Evolutionary conservation across 1,284 basidiomycete genomes (phyloP).

Genomic region (Cryptococcus sp.): DNA sequence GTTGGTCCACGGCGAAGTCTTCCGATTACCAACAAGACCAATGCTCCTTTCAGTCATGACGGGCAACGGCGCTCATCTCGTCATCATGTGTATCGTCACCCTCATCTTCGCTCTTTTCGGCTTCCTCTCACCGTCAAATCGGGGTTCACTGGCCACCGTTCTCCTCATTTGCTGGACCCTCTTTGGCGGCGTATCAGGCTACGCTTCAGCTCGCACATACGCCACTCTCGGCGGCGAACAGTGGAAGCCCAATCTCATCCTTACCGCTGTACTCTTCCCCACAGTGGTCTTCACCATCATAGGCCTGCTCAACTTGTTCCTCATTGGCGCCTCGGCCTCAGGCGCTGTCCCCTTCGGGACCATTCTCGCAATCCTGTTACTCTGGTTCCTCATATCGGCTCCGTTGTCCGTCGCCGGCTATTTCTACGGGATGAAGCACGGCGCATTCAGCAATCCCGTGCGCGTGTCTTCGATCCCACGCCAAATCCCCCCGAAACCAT

Average conservation of each 20-base stretch:
- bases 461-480: constrained; percentile 90
- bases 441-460: constrained; percentile 74
- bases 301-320: constrained; percentile 83
- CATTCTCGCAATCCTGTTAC: constrained; percentile 78
- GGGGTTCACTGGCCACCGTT: constrained; percentile 90
- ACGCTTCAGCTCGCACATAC: constrained; percentile 83
- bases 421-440: constrained; percentile 79
- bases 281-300: constrained; percentile 78
- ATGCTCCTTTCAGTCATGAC: constrained; percentile 81
- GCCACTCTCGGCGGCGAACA: constrained; percentile 78
- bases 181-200: constrained; percentile 90
- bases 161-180: constrained; percentile 96
- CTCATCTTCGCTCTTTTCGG: constrained; percentile 94
- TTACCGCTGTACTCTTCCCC: constrained; percentile 86
- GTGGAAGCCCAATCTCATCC: constrained; percentile 78
- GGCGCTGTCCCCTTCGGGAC: constrained; percentile 96
- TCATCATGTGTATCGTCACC: constrained; percentile 85
- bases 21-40: constrained; percentile 77
- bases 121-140: constrained; percentile 94
- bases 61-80: constrained; percentile 88
- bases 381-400: constrained; percentile 96
- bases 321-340: constrained; percentile 81
- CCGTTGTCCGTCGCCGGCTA: constrained; percentile 64
- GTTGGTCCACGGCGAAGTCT: constrained; percentile 86
- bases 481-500: constrained; percentile 83